Evolutionary conservation across 1,139 yeast species (phyloP), one percentile per base, ranked within the genome.

Genomic region (Torulaspora globosa): DNA sequence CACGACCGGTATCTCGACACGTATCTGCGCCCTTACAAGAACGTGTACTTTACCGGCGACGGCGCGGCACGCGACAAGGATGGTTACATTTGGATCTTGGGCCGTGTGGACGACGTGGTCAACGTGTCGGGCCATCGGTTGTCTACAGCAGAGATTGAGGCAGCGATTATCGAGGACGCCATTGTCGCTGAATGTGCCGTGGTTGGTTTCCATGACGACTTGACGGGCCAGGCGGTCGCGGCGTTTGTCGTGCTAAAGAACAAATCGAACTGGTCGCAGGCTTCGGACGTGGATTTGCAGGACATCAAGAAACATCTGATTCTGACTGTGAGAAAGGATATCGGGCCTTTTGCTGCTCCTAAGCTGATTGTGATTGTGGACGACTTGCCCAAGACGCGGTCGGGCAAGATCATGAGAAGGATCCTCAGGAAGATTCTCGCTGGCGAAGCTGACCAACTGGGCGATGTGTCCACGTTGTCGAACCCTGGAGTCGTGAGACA

Each of bases 301-400:
- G 74, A 75, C n/a, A 70, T 79, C 56, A 82, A 82, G 65, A 82
- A 81, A 64, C 89, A 82, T 65, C 73, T 84, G 63, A 73, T 83
- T 47, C 68, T 82, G 58, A 82, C 88, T 15, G 90, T 84, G 31
- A 73, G 92, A 63, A 82, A 81, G 63, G 90, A 83, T 66, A 84
- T 84, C 62, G 92, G 92, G 21, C 90, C 92, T 43, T 84, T 84
- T 67, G 92, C 92, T 27, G 87, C 92, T 30, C 92, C 92, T 43
- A 84, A 84, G 68, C 66, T 79, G 56, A 81, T 83, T 56, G 72
- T 83, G 49, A 69, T 84, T 48, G 87, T 84, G 47, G 84, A 82
- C 58, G 92, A 84, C 61, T 76, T 84, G 62, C 92, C 92, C 63
- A 84, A 84, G 74, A 84, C 92, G 7, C 78, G 92, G 71, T 82